Evolutionary conservation across 2,329 filamentous ascomycete genomes (phyloP).

Genomic region (Hirsutella rhossiliensis): DNA sequence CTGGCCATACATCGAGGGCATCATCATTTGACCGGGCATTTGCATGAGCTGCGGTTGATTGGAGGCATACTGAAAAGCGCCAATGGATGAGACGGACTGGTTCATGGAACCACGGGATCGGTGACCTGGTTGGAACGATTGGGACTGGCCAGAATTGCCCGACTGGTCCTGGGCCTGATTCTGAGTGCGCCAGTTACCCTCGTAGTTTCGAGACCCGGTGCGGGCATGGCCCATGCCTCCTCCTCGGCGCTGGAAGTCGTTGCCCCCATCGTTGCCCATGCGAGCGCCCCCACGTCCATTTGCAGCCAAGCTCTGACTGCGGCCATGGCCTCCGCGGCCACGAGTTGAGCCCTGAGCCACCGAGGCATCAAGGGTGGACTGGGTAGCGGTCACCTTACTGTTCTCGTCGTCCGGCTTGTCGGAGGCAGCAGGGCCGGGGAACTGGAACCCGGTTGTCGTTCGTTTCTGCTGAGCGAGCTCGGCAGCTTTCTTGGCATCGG

Average conservation of each 20-base stretch:
- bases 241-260: slow-evolving; percentile 64
- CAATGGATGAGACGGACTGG: slow-evolving; percentile 73
- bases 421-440: slow-evolving; percentile 64
- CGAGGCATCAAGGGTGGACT: slow-evolving; percentile 19
- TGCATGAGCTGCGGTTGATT: slow-evolving; percentile 80
- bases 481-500: slow-evolving; percentile 94
- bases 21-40: slow-evolving; percentile 75
- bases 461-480: slow-evolving; percentile 94
- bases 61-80: slow-evolving; percentile 73
- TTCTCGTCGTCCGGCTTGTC: slow-evolving; percentile 45
- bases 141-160: slow-evolving; percentile 38
- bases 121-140: slow-evolving; percentile 85
- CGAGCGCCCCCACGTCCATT: slow-evolving; percentile 57
- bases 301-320: slow-evolving; percentile 86
- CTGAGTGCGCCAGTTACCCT: slow-evolving; percentile 94
- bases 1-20: slow-evolving; percentile 79
- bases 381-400: slow-evolving; percentile 14
- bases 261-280: slow-evolving; percentile 45
- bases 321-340: slow-evolving; percentile 50
- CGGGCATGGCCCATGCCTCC: slow-evolving; percentile 54
- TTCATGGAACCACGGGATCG: slow-evolving; percentile 75
- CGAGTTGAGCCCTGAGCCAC: slow-evolving; percentile 31
- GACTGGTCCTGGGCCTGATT: slow-evolving; percentile 47
- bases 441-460: slow-evolving; percentile 88
- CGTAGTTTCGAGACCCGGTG: slow-evolving; percentile 83